Percentiles rank a stretch among this genome's conserved stretches.
Conservation (phyloP, 1,139 yeast genomes). For the Geotrichum citri-aurantii region DNA sequence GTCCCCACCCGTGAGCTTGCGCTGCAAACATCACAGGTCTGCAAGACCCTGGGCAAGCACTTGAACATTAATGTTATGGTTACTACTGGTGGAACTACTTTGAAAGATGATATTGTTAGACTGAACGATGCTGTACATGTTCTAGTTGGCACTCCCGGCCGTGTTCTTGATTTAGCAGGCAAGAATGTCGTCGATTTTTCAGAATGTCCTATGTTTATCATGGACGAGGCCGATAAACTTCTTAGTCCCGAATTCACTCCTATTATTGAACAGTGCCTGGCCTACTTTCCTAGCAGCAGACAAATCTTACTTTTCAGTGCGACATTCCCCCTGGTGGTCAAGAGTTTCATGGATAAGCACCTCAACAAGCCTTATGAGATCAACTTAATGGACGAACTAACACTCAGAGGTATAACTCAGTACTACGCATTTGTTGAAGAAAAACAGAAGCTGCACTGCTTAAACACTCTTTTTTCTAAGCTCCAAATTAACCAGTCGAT, state of each 20-base stretch:
- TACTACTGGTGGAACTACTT: slow-evolving; percentile 95
- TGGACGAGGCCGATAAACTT: slow-evolving; percentile 99
- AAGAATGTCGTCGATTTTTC: slow-evolving; percentile 82
- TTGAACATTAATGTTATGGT: slow-evolving; percentile 93
- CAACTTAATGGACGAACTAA: slow-evolving; percentile 94
- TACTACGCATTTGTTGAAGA: slow-evolving; percentile 97
- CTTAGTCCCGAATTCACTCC: slow-evolving; percentile 84
- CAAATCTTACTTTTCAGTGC: slow-evolving; percentile 91
- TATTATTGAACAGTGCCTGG: slow-evolving; percentile 80
- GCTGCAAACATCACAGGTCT: slow-evolving; percentile 95
- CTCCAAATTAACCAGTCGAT: slow-evolving; percentile 94
- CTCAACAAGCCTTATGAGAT: slow-evolving; percentile 90
- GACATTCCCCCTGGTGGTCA: slow-evolving; percentile 92
- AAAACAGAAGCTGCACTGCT: slow-evolving; percentile 89
- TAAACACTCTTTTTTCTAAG: slow-evolving; percentile 89
- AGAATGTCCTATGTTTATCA: slow-evolving; percentile 81
- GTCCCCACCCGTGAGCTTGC: slow-evolving; percentile 96
- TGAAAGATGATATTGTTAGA: slow-evolving; percentile 91
- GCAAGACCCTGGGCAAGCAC: slow-evolving; percentile 94
- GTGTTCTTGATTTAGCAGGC: slow-evolving; percentile 90
- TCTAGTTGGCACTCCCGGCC: slow-evolving; percentile 92
- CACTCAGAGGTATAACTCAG: slow-evolving; percentile 93
- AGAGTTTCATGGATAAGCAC: slow-evolving; percentile 87
- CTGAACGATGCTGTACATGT: slow-evolving; percentile 88
- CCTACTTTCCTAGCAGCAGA: slow-evolving; percentile 70